Conservation (phyloP, 176 grass and related monocot genomes). For the Phragmites australis region DNA sequence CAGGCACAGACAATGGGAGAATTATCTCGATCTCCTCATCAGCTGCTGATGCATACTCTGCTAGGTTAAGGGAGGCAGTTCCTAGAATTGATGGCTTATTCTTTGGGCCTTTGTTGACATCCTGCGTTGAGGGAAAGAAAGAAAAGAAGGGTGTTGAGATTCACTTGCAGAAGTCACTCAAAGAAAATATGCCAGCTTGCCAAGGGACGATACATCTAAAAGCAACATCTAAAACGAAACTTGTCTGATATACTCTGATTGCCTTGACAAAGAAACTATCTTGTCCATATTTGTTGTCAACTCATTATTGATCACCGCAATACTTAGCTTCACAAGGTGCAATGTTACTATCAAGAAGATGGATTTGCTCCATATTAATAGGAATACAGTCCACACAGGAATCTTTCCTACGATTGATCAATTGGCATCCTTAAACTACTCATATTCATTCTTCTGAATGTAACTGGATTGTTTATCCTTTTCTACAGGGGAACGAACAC, state of each 20-base stretch:
- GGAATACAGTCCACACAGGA: not conserved
- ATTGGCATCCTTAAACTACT: conserved; percentile 23
- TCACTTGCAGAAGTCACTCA: not conserved
- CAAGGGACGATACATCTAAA: conserved; percentile 1
- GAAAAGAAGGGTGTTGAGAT: conserved; percentile 24
- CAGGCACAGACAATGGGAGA: conserved; percentile 57
- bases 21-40: conserved; percentile 69
- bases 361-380: conserved; percentile 11
- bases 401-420: not conserved
- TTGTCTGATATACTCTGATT: not conserved
- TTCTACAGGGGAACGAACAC: not conserved
- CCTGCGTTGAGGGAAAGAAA: conserved; percentile 32
- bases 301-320: not conserved
- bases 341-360: conserved; percentile 24
- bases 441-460: not conserved
- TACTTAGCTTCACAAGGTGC: conserved; percentile 16
- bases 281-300: not conserved
- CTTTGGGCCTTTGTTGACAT: conserved; percentile 59
- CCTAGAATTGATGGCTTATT: conserved; percentile 81
- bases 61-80: conserved; percentile 64
- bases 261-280: not conserved
- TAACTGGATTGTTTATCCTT: not conserved
- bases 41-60: conserved; percentile 60
- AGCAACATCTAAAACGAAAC: not conserved
- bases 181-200: conserved; percentile 6